Evolutionary conservation across 805 yeast genomes (phyloP).

Genomic region (Starmerella bombi): DNA sequence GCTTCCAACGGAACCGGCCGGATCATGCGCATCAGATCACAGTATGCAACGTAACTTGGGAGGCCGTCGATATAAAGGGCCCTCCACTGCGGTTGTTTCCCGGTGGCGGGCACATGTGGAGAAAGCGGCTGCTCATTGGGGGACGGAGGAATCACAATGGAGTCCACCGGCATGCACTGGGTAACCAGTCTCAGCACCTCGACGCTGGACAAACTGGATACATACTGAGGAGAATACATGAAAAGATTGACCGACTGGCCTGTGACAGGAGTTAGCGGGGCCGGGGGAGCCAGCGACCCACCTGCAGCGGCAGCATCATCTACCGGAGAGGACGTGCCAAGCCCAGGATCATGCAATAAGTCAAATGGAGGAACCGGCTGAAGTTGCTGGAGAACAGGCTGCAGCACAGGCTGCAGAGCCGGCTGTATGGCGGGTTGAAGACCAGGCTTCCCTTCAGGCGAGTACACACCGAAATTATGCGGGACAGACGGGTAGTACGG

Average conservation of each 20-base stretch:
- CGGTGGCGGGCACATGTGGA: too few relatives aligned
- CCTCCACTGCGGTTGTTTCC: conserved; percentile 36
- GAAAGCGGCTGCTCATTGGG: neutral
- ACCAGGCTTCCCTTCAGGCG: too few relatives aligned
- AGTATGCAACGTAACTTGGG: conserved; percentile 66
- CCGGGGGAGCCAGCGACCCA: neutral
- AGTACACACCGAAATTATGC: too few relatives aligned
- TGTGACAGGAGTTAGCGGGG: neutral
- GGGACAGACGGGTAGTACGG: neutral
- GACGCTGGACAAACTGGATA: neutral
- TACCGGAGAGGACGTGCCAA: too few relatives aligned
- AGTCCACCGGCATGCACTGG: neutral
- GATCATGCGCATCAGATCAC: conserved; percentile 77
- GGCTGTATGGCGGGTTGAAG: too few relatives aligned
- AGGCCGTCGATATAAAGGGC: conserved; percentile 84
- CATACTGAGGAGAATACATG: neutral
- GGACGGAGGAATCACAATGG: neutral
- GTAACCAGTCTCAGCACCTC: neutral
- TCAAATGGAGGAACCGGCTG: too few relatives aligned
- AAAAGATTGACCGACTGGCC: neutral
- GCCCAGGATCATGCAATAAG: too few relatives aligned
- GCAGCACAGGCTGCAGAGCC: too few relatives aligned
- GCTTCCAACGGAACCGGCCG: conserved; percentile 25
- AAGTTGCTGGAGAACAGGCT: too few relatives aligned
- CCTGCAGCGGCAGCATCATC: neutral